Conservation (phyloP, 129 eudicot genomes). For the Chrysanthemum seticuspe region DNA sequence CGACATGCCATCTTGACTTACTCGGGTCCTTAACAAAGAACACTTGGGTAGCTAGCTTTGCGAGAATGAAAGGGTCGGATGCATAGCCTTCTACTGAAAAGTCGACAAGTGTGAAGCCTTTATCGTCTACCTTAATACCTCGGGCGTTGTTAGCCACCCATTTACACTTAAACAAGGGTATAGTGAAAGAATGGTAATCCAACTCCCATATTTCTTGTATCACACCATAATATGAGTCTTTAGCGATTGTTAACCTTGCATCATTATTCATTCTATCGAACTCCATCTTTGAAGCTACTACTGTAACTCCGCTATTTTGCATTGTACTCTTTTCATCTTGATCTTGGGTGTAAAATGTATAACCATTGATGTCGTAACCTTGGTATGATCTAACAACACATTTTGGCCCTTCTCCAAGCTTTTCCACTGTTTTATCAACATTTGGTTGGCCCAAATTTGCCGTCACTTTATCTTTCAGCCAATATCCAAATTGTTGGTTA, state of each 20-base stretch:
- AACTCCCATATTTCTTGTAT: background rate
- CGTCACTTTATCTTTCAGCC: background rate
- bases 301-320: slow-evolving; percentile 9
- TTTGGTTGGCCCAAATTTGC: background rate
- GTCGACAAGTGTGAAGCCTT: slow-evolving; percentile 4
- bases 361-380: background rate
- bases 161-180: slow-evolving; percentile 8
- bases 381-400: slow-evolving; percentile 1
- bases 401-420: background rate
- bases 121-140: slow-evolving; percentile 1
- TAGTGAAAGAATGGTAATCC: background rate
- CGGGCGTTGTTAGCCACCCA: background rate
- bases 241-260: background rate
- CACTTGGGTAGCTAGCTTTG: background rate
- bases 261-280: background rate
- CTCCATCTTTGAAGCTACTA: background rate
- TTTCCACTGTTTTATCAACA: background rate
- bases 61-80: slow-evolving; percentile 11
- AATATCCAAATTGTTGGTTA: background rate
- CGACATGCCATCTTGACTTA: slow-evolving; percentile 2
- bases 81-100: background rate
- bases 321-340: slow-evolving; percentile 4
- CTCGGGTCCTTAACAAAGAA: background rate
- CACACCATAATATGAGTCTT: slow-evolving; percentile 7
- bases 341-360: background rate